A percentile compares a stretch with the other conserved stretches of the same genome.
phyloP scores from a whole-genome alignment of 306 rosid genomes.

The Prunus armeniaca region DNA sequence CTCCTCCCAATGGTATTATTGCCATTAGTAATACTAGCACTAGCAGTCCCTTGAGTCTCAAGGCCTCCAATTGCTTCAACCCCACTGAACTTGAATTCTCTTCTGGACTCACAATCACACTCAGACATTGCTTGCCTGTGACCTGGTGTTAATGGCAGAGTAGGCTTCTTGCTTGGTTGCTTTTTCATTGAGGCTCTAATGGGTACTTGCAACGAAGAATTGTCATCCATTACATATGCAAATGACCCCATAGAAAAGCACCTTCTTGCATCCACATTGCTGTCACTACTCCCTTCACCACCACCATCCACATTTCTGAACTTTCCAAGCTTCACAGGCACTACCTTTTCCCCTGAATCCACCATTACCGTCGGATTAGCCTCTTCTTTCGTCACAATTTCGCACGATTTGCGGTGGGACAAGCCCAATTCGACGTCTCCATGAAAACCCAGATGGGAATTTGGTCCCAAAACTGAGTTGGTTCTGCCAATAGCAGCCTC shows the following conservation, averaged over 20 bases:
- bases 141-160: slow-evolving; percentile 63
- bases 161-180: slow-evolving; percentile 46
- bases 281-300: slow-evolving; percentile 43
- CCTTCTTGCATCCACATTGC: slow-evolving; percentile 65
- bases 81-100: slow-evolving; percentile 65
- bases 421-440: slow-evolving; percentile 43
- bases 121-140: slow-evolving; percentile 77
- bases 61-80: slow-evolving; percentile 29
- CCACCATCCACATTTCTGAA: slow-evolving; percentile 59
- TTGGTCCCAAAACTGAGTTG: slow-evolving; percentile 39
- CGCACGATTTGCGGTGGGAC: slow-evolving; percentile 36
- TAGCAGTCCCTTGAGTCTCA: slow-evolving; percentile 13
- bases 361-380: background rate
- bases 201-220: slow-evolving; percentile 61
- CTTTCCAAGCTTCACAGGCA: slow-evolving; percentile 84
- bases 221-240: slow-evolving; percentile 86
- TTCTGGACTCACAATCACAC: slow-evolving; percentile 70
- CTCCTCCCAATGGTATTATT: slow-evolving; percentile 31
- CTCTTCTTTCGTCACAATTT: slow-evolving; percentile 31
- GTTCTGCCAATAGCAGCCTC: slow-evolving; percentile 46
- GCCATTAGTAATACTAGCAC: slow-evolving; percentile 9
- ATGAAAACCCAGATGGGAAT: slow-evolving; percentile 37
- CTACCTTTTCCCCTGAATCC: slow-evolving; percentile 52
- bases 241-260: slow-evolving; percentile 96
- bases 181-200: slow-evolving; percentile 55